Conservation (phyloP, 2,329 filamentous ascomycete species). For the Nothophoma quercina region DNA sequence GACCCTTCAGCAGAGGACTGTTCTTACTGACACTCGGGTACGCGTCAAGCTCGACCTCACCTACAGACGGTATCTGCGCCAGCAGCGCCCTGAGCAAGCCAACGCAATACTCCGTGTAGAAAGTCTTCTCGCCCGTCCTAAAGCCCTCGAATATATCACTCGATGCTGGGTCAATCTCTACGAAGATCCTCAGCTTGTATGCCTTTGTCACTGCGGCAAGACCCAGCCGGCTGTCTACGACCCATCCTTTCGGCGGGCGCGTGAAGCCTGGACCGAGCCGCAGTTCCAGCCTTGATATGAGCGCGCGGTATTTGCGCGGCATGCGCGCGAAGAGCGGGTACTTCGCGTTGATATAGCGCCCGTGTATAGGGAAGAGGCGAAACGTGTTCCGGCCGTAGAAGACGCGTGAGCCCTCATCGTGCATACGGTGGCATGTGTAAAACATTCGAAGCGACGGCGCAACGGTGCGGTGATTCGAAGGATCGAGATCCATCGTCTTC, state of each 20-base stretch:
- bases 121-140: conserved; percentile 66
- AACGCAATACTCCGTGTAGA: conserved; percentile 73
- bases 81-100: conserved; percentile 66
- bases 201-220: conserved; percentile 68
- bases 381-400: conserved; percentile 63
- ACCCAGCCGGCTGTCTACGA: conserved; percentile 70
- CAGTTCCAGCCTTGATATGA: conserved; percentile 71
- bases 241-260: conserved; percentile 74
- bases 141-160: conserved; percentile 73
- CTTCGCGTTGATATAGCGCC: conserved; percentile 74
- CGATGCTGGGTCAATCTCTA: conserved; percentile 74
- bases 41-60: conserved; percentile 73
- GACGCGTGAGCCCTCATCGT: conserved; percentile 59
- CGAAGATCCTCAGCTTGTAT: conserved; percentile 69
- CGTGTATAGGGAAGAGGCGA: conserved; percentile 61
- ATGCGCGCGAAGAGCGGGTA: conserved; percentile 74
- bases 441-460: conserved; percentile 69
- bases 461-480: conserved; percentile 69
- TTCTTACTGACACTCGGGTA: conserved; percentile 70
- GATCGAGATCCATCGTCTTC: conserved; percentile 70
- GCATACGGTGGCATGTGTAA: conserved; percentile 63
- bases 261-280: conserved; percentile 77
- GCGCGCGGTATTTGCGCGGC: conserved; percentile 65
- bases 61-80: conserved; percentile 62
- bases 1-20: conserved; percentile 68